phyloP scores from a whole-genome alignment of 176 grass and related monocot genomes.

The Olyra latifolia region DNA sequence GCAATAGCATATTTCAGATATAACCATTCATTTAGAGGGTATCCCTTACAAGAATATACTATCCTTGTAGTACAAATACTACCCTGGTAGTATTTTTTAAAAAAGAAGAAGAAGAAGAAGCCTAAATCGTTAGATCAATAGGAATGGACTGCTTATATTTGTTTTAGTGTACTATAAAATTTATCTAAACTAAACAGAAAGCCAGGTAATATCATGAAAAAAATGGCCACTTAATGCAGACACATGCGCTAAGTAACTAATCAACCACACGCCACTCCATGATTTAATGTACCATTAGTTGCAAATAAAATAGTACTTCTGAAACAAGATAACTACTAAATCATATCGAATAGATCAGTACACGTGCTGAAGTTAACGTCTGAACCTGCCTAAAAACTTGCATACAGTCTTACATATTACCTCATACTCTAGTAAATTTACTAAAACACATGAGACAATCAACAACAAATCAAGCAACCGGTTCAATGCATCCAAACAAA shows the following conservation, averaged over 20 bases:
- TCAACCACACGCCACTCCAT: neutral
- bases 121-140: too few relatives aligned
- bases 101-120: too few relatives aligned
- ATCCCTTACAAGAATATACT: too few relatives aligned
- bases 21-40: too few relatives aligned
- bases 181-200: neutral
- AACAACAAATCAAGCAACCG: neutral
- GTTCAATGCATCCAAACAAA: conserved; percentile 5
- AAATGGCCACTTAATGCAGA: neutral
- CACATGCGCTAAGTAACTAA: neutral
- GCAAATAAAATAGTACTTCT: neutral
- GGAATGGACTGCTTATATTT: too few relatives aligned
- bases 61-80: too few relatives aligned
- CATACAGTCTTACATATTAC: neutral
- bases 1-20: too few relatives aligned
- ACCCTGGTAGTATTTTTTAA: too few relatives aligned
- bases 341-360: conserved; percentile 12
- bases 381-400: neutral
- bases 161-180: too few relatives aligned
- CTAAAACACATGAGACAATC: neutral
- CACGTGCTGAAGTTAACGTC: neutral
- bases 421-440: neutral
- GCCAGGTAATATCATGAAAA: neutral
- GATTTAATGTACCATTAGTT: neutral
- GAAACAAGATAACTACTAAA: neutral